Base-by-base conservation (phyloP, 805 yeast genomes). In the Myxozyma mucilagina region DNA sequence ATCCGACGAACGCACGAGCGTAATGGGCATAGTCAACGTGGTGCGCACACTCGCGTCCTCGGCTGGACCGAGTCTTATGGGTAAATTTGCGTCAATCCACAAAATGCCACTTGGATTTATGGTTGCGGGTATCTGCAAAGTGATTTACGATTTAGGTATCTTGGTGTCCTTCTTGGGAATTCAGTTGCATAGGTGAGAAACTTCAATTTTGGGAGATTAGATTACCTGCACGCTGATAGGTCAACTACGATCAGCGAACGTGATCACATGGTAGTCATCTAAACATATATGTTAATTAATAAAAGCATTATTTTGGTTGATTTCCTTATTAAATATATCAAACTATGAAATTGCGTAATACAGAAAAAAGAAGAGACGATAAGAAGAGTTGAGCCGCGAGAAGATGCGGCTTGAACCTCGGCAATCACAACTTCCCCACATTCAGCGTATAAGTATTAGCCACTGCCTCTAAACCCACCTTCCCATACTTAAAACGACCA, bases 21-120 rank as follows among this genome's bases (percentile, higher is more conserved):
- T 87, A 1, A 80, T 91, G 84, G 97, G 97, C 1, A 78, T 88
- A 1, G 96, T 91, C 9, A 91, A 90, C 70, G 85, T 91, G 42
- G 90, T 87, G 31, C 90, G 90, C 72, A 92, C 97, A 1, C 80
- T 89, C 65, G 96, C 96, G 0, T 79, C 96, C 62, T 84, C 94
- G 48, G 71, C 89, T 10, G 96, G 97, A 0, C 97, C 97, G 0
- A 69, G 83, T 3, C 82, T 88, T 68, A 87, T 96, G 1, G 97
- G 97, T 3, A 73, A 79, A 32, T 75, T 90, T 52, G 94, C 96
- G 0, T 79, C 80, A 38, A 50, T 53, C 18, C 65, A 68, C 38
- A 57, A 56, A 39, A 67, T 75, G 53, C 62, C 70, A 57, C 48
- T 69, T 31, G 69, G 77, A 34, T 76, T 76, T 61, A 57, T 65